Base-by-base conservation (phyloP, 768 basidiomycete genomes). In the Coprinopsis strossmayeri region DNA sequence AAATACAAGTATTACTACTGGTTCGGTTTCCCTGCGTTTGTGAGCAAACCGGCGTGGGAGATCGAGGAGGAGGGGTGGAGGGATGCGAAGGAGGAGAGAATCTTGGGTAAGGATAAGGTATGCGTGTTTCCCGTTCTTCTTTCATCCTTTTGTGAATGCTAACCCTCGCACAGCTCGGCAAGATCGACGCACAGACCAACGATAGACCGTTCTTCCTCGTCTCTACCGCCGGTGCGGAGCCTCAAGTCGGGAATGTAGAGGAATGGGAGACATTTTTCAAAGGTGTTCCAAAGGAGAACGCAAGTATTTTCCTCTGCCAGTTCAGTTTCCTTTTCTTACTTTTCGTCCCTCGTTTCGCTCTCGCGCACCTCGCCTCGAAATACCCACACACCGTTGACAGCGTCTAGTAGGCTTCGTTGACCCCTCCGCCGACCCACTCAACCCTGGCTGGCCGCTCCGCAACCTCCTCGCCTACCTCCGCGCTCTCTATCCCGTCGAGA, bases 1-100 rank as follows among this genome's bases (percentile, higher is more conserved):
- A 97, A 94, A 64, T 97, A 96, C 73, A 87, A 85, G 56, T 98
- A 92, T 62, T 93, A 85, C 60, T 97, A 97, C 67, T 99, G 95
- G 96, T 97, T 97, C 60, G 87, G 89, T 0, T 96, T 97, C 64
- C 95, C 96, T 1, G 91, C 94, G 0, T 84, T 97, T 55, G 84
- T 85, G 0, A 72, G 88, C 18, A 91, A 90, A 56, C 93, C 96
- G 5, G 80, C 86, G 3, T 97, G 94, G 94, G 84, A 90, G 69
- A 83, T 89, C 55, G 69, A 71, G 27, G 76, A 72, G 4, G 60
- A 66, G 10, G 86, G 83, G 0, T 87, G 87, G 81, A 67, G 61
- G 42, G 46, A 55, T 25, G 84, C 79, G 2, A n/a, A n/a, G n/a
- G 62, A 66, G 0, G 69, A 67, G 2, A 69, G 68, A 45, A 68